phyloP scores from a whole-genome alignment of 345 rosid genomes.

The Rhodomyrtus tomentosa region DNA sequence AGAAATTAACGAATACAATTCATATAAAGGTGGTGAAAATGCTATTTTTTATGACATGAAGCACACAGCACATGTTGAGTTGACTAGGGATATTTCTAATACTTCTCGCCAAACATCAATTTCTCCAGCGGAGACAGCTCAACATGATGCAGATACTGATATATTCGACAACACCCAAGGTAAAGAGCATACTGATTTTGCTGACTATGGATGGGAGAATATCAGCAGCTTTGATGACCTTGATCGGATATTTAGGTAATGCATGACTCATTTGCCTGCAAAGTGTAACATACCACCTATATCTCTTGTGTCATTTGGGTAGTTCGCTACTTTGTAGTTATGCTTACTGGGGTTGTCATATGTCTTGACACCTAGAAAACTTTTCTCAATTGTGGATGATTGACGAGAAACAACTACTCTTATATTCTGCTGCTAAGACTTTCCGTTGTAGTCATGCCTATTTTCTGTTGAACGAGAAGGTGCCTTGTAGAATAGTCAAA shows the following conservation, averaged over 20 bases:
- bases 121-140: slow-evolving; percentile 34
- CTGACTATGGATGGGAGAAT: slow-evolving; percentile 80
- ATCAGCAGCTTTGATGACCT: slow-evolving; percentile 97
- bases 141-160: slow-evolving; percentile 40
- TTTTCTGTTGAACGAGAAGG: neutral
- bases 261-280: neutral
- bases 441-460: neutral
- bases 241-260: slow-evolving; percentile 87
- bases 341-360: neutral
- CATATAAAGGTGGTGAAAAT: slow-evolving; percentile 40
- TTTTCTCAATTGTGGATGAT: neutral
- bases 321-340: neutral
- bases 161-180: slow-evolving; percentile 38
- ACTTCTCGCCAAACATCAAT: slow-evolving; percentile 4
- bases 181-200: slow-evolving; percentile 69
- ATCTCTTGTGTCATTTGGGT: neutral
- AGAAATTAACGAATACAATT: slow-evolving; percentile 28
- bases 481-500: neutral
- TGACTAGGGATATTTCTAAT: slow-evolving; percentile 16
- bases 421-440: neutral
- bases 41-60: slow-evolving; percentile 4
- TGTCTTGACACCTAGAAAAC: neutral
- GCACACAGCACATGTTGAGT: slow-evolving; percentile 1
- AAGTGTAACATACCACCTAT: neutral
- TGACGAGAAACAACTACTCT: neutral